Percentiles rank a stretch among this genome's conserved stretches.
Conservation (phyloP, 768 basidiomycete genomes). For the Lyophyllum semitale region DNA sequence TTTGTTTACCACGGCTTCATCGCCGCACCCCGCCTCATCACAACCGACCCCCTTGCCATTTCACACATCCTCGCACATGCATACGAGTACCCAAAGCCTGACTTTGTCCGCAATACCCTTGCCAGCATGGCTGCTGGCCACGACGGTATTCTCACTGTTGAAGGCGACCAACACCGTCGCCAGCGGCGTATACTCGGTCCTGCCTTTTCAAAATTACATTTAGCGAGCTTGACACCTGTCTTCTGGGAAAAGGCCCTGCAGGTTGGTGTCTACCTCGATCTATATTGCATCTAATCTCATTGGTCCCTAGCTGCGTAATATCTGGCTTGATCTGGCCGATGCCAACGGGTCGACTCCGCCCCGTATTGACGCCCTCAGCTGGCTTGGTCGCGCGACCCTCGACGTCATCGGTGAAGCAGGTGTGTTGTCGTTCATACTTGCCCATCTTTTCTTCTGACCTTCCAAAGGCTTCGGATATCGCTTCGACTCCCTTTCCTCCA, state of each 20-base stretch:
- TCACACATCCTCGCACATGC: conserved; percentile 57
- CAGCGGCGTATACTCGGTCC: conserved; percentile 55
- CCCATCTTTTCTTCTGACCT: not conserved
- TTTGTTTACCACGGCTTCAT: conserved; percentile 57
- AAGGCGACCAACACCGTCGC: conserved; percentile 56
- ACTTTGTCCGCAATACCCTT: conserved; percentile 52
- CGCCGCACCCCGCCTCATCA: conserved; percentile 54
- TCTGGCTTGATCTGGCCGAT: conserved; percentile 36
- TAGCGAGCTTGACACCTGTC: conserved; percentile 53
- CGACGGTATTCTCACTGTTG: conserved; percentile 51
- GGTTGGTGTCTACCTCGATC: conserved; percentile 33
- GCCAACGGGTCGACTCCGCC: conserved; percentile 11
- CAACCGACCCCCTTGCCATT: conserved; percentile 58
- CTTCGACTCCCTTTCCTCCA: conserved; percentile 50
- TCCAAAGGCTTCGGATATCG: conserved; percentile 57
- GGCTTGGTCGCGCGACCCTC: conserved; percentile 60
- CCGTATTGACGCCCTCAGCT: conserved; percentile 54
- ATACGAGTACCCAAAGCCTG: conserved; percentile 64
- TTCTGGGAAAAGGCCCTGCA: conserved; percentile 60
- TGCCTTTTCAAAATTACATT: conserved; percentile 31
- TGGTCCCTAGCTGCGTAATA: conserved; percentile 45
- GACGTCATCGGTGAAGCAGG: conserved; percentile 72
- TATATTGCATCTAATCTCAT: not conserved
- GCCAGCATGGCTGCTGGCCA: conserved; percentile 52
- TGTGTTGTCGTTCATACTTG: conserved; percentile 16